Percentiles rank a stretch among this genome's conserved stretches.
phyloP scores from a whole-genome alignment of 1,139 yeast genomes.

The Pichia norvegensis region DNA sequence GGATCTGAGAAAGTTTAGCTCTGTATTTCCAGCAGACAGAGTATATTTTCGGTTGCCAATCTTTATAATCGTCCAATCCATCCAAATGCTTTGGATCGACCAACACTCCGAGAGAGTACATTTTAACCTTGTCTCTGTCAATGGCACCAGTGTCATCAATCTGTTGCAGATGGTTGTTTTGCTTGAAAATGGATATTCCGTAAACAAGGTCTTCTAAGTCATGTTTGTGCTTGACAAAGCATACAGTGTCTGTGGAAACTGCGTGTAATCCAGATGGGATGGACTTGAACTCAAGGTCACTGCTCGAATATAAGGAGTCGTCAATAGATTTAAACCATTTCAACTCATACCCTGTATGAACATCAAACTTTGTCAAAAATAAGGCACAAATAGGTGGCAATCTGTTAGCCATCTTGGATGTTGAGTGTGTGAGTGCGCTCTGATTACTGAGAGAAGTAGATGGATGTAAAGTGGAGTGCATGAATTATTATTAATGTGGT shows the following conservation, averaged over 20 bases:
- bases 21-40: conserved; percentile 54
- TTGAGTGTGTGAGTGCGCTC: neutral
- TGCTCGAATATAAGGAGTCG: conserved; percentile 24
- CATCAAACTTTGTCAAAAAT: conserved; percentile 59
- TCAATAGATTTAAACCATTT: conserved; percentile 41
- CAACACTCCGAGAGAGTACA: conserved; percentile 61
- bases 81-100: conserved; percentile 34
- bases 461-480: no score
- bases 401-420: neutral
- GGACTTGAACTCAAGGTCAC: conserved; percentile 60
- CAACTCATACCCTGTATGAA: conserved; percentile 51
- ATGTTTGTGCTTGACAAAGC: conserved; percentile 36
- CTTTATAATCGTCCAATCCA: conserved; percentile 7
- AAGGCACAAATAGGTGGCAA: conserved; percentile 36
- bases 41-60: conserved; percentile 49
- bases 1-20: conserved; percentile 36
- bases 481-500: no score
- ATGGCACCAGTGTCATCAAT: conserved; percentile 19
- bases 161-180: conserved; percentile 27
- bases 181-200: conserved; percentile 45
- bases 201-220: conserved; percentile 26
- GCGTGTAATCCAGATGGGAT: conserved; percentile 85
- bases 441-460: no score
- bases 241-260: conserved; percentile 43
- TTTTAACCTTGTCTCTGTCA: conserved; percentile 48